These are phyloP conservation scores for Hypoxylon sp. DNA, from an alignment of 2,329 filamentous ascomycete genomes.

Conservation along the genomic window DNA sequence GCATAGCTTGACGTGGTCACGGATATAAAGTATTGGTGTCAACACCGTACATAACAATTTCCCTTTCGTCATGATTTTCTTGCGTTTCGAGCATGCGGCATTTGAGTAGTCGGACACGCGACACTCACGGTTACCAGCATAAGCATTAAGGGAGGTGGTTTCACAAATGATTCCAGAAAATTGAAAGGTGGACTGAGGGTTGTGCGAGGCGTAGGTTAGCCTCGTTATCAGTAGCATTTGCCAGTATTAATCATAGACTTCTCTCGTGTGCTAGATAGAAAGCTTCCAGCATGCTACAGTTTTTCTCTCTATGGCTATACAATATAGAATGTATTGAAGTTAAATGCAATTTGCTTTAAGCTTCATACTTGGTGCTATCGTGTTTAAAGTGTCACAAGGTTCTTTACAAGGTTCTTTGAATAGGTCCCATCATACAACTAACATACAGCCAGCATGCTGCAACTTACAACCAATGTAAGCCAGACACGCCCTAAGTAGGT, in stretches of 20 bases:
- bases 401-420: background rate
- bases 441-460: slow-evolving; percentile 1
- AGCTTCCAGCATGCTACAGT: slow-evolving; percentile 10
- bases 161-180: slow-evolving; percentile 30
- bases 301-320: slow-evolving; percentile 13
- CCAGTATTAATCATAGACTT: slow-evolving; percentile 21
- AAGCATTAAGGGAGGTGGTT: slow-evolving; percentile 38
- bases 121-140: slow-evolving; percentile 39
- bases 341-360: slow-evolving; percentile 5
- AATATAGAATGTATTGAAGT: slow-evolving; percentile 36
- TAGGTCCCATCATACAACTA: slow-evolving; percentile 8
- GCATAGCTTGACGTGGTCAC: slow-evolving; percentile 38
- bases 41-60: slow-evolving; percentile 41
- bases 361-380: slow-evolving; percentile 14
- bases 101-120: slow-evolving; percentile 29
- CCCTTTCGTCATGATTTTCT: slow-evolving; percentile 23
- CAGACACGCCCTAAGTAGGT: slow-evolving; percentile 11
- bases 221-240: slow-evolving; percentile 12
- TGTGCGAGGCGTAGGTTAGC: slow-evolving; percentile 17
- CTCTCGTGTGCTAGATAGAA: slow-evolving; percentile 24
- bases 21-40: slow-evolving; percentile 45
- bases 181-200: slow-evolving; percentile 15
- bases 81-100: slow-evolving; percentile 32
- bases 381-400: slow-evolving; percentile 4
- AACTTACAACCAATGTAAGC: slow-evolving; percentile 7